A percentile compares a stretch with the other conserved stretches of the same genome.
Conservation (phyloP, 2,329 filamentous ascomycete genomes). For the Akanthomyces lecanii region DNA sequence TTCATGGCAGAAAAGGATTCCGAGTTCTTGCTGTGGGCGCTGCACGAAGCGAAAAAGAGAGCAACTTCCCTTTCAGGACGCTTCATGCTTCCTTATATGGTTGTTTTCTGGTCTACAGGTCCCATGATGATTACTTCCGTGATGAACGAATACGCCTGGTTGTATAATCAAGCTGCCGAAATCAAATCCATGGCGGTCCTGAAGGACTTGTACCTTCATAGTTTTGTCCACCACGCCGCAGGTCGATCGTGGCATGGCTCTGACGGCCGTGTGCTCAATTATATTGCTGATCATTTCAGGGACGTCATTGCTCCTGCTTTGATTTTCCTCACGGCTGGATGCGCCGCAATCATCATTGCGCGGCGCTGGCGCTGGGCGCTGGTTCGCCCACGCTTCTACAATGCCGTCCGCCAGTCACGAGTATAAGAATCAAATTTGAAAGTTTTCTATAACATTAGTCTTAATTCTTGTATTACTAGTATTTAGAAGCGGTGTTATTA, state of each 20-base stretch:
- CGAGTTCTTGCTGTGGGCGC: slow-evolving; percentile 21
- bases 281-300: slow-evolving; percentile 19
- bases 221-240: slow-evolving; percentile 21
- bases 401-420: not conserved
- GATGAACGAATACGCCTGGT: slow-evolving; percentile 20
- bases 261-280: slow-evolving; percentile 23
- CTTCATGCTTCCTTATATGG: slow-evolving; percentile 23
- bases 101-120: slow-evolving; percentile 26
- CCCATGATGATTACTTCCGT: slow-evolving; percentile 25
- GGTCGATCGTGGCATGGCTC: slow-evolving; percentile 25
- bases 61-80: slow-evolving; percentile 16
- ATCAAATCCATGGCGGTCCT: slow-evolving; percentile 18
- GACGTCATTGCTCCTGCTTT: not conserved
- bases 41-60: slow-evolving; percentile 23
- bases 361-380: not conserved
- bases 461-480: no score
- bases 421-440: not conserved
- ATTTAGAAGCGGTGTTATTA: no score
- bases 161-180: slow-evolving; percentile 10
- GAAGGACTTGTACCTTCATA: slow-evolving; percentile 16
- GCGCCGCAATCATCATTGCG: not conserved
- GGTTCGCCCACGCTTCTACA: slow-evolving; percentile 1
- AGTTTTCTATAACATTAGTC: no score
- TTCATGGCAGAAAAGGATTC: slow-evolving; percentile 23
- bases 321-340: not conserved